Evolutionary conservation across 2,329 filamentous ascomycete genomes (phyloP), one percentile per base, ranked within the genome.

Genomic region (Dendryphion nanum): DNA sequence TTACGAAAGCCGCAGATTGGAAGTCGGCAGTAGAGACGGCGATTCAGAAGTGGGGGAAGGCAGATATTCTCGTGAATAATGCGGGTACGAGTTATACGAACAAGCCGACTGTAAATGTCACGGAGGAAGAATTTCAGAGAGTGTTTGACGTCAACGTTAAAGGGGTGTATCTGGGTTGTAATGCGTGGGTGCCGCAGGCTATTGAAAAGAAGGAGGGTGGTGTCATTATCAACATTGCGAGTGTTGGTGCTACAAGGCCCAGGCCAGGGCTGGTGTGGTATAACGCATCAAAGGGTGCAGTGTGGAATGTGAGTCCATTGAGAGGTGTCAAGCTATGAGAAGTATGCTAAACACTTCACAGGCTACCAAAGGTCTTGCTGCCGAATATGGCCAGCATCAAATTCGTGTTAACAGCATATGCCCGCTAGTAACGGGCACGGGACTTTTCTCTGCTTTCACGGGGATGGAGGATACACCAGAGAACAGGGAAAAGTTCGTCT

Each of bases 371-470:
- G 77, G 77, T 8, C 73, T 90, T 48, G 86, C 85, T 1, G 81
- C 84, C 1, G 85, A 89, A 61, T 89, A 85, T 50, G 86, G 81
- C 0, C 75, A 79, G 0, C 76, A 85, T 38, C 76, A 86, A 48
- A 86, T 90, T 47, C 77, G 85, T 0, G 82, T 89, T 53, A 88
- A 88, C 46, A 76, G 78, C 2, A 79, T 89, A 12, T 85, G 81
- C 32, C 85, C 84, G 0, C 74, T 87, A 0, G 71, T 87, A 1
- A 82, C 79, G 2, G 78, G 74, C 13, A 89, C 85, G 0, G 81
- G 79, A 3, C 72, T 88, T 17, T 79, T 78, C 45, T 69, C 70
- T 18, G 61, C 59, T 19, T 84, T 84, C 48, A 70, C 79, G 0
- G 79, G 80, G 2, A 79, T 82, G 47, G 71, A 79, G 12, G 77